Conservation (phyloP, 306 rosid genomes). For the Vigna radiata region DNA sequence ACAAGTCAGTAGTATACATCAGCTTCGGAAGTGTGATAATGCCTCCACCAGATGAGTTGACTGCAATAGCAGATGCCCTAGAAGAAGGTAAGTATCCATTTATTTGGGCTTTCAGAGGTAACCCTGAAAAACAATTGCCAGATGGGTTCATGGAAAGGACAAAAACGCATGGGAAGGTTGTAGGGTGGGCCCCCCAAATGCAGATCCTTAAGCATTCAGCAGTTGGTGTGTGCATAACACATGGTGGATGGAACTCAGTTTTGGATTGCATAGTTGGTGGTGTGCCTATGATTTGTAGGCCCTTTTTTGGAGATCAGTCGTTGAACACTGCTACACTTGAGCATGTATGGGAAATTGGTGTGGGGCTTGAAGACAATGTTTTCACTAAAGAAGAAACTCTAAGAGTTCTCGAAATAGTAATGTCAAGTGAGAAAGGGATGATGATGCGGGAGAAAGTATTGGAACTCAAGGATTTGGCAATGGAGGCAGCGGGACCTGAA, state of each 20-base stretch:
- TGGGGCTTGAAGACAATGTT: constrained; percentile 53
- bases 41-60: constrained; percentile 66
- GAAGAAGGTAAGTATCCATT: constrained; percentile 55
- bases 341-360: constrained; percentile 57
- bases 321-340: constrained; percentile 54
- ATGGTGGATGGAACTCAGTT: constrained; percentile 75
- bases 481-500: constrained; percentile 34
- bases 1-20: constrained; percentile 61
- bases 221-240: constrained; percentile 61
- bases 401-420: constrained; percentile 40
- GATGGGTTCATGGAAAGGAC: constrained; percentile 47
- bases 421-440: constrained; percentile 49
- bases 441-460: constrained; percentile 50
- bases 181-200: constrained; percentile 71
- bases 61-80: constrained; percentile 59
- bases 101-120: constrained; percentile 68
- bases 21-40: constrained; percentile 63
- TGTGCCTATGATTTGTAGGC: constrained; percentile 73
- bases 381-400: constrained; percentile 45
- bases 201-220: constrained; percentile 55
- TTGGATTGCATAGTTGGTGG: constrained; percentile 68
- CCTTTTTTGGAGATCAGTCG: constrained; percentile 66
- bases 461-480: constrained; percentile 43
- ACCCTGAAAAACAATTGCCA: constrained; percentile 51
- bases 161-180: constrained; percentile 52